These are phyloP conservation scores for Colletotrichum lupini DNA, from an alignment of 2,329 filamentous ascomycete genomes.

Conservation along the genomic window DNA sequence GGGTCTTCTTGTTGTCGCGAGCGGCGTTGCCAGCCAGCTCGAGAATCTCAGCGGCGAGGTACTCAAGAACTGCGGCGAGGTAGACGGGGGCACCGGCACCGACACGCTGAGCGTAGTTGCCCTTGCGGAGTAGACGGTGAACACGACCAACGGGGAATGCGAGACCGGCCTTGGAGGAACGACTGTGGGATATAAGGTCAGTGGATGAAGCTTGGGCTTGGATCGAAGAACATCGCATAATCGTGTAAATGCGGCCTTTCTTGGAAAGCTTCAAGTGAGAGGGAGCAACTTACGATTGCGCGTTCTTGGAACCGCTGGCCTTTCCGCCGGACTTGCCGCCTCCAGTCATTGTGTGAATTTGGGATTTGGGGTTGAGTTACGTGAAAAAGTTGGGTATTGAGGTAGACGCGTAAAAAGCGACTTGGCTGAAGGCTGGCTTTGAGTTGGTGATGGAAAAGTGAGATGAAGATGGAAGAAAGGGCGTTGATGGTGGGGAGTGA, in stretches of 20 bases:
- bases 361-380: constrained; percentile 49
- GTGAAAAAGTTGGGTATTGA: constrained; percentile 34
- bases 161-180: constrained; percentile 98
- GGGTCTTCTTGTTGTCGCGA: constrained; percentile 99
- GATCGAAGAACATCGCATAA: too few species aligned
- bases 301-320: constrained; percentile 98
- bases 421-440: constrained; percentile 38
- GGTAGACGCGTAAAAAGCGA: constrained; percentile 20
- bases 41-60: constrained; percentile 98
- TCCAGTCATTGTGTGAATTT: constrained; percentile 96
- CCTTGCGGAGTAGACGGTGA: constrained; percentile 98
- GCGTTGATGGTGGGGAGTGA: constrained; percentile 56
- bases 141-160: constrained; percentile 99
- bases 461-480: constrained; percentile 46
- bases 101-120: constrained; percentile 99
- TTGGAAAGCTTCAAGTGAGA: neutral
- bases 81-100: constrained; percentile 98
- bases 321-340: constrained; percentile 99
- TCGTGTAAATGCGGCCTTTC: neutral
- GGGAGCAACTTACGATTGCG: constrained; percentile 86
- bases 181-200: constrained; percentile 67
- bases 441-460: constrained; percentile 42
- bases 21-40: constrained; percentile 98
- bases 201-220: constrained; percentile 36
- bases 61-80: constrained; percentile 96